A percentile compares a stretch with the other conserved stretches of the same genome.
phyloP scores from a whole-genome alignment of 345 rosid species.

The Xanthoceras sorbifolium region DNA sequence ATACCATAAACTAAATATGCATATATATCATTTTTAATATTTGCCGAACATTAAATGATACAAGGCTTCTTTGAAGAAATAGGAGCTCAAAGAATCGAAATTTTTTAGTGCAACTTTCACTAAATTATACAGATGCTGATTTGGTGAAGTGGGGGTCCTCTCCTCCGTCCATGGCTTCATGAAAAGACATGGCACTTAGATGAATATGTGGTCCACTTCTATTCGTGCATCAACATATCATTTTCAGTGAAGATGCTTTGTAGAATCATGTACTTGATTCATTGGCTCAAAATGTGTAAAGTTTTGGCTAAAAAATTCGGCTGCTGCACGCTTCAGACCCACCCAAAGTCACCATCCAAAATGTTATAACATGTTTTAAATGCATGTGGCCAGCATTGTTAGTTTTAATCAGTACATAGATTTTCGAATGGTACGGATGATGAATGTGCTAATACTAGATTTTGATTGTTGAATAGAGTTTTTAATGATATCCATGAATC shows the following conservation, averaged over 20 bases:
- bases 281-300: neutral
- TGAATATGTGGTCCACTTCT: neutral
- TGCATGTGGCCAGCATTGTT: neutral
- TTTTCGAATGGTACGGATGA: neutral
- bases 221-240: neutral
- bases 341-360: neutral
- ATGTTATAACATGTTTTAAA: slow-evolving; percentile 1
- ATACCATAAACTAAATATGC: too few relatives aligned
- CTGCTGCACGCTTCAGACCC: neutral
- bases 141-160: neutral
- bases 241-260: neutral
- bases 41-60: neutral
- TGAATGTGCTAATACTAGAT: neutral
- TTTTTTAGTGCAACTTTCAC: neutral
- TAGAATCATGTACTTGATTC: neutral
- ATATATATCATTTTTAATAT: neutral
- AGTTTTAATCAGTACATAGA: neutral
- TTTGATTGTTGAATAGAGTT: neutral
- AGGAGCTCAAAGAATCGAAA: neutral
- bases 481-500: neutral
- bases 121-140: too few relatives aligned
- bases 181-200: neutral
- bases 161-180: neutral
- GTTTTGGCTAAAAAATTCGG: neutral
- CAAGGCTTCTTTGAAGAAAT: neutral